These are phyloP conservation scores for Blastobotrys illinoisensis DNA, from an alignment of 1,139 yeast genomes.

Conservation along the genomic window DNA sequence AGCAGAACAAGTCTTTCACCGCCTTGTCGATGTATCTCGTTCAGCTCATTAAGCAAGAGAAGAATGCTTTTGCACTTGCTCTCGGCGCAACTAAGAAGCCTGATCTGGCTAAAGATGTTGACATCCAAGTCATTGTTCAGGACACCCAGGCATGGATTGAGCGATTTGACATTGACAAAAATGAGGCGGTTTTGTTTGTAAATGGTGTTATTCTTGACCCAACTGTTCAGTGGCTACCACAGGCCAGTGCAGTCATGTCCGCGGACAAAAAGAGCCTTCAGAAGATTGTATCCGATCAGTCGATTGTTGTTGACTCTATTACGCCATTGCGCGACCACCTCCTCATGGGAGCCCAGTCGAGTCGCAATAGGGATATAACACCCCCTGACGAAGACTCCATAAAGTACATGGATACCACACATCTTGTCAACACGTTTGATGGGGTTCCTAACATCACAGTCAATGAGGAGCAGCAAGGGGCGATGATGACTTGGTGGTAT, in stretches of 20 bases:
- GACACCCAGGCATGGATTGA: slow-evolving; percentile 31
- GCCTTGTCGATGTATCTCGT: slow-evolving; percentile 3
- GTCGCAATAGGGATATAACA: slow-evolving; percentile 32
- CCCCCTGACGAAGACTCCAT: slow-evolving; percentile 29
- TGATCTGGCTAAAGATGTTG: slow-evolving; percentile 10
- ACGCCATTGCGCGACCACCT: slow-evolving; percentile 24
- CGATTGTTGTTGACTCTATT: slow-evolving; percentile 6
- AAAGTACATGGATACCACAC: slow-evolving; percentile 19
- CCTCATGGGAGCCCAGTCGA: slow-evolving; percentile 18
- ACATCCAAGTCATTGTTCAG: slow-evolving; percentile 20
- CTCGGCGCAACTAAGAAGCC: slow-evolving; percentile 5
- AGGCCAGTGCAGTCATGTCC: slow-evolving; percentile 31
- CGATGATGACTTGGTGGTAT: slow-evolving; percentile 43
- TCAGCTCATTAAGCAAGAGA: slow-evolving; percentile 1
- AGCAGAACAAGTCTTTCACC: slow-evolving; percentile 16
- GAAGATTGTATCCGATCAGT: slow-evolving; percentile 16
- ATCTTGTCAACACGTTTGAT: slow-evolving; percentile 13
- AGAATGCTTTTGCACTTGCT: slow-evolving; percentile 12
- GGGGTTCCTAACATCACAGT: slow-evolving; percentile 8
- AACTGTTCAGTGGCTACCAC: slow-evolving; percentile 39
- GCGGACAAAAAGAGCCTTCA: slow-evolving; percentile 28
- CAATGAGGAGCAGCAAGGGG: slow-evolving; percentile 11
- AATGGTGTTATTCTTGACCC: slow-evolving; percentile 61
- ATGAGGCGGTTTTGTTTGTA: slow-evolving; percentile 51
- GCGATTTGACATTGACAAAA: slow-evolving; percentile 35